Evolutionary conservation across 2,329 filamentous ascomycete species (phyloP).

Genomic region (Scopulariopsis brevicaulis): DNA sequence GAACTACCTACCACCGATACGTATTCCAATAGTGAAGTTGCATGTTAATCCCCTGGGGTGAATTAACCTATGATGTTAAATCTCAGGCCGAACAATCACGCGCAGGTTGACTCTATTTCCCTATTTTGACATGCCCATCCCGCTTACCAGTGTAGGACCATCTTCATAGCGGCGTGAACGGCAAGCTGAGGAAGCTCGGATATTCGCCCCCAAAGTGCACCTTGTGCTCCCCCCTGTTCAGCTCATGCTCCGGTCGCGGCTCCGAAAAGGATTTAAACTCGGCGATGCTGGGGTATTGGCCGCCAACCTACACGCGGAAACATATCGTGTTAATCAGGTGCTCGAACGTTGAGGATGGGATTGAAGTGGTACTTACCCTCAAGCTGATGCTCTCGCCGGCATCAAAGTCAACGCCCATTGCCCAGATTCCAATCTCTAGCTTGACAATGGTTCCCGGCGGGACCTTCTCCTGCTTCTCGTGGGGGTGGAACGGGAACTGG

Average conservation of each 20-base stretch:
- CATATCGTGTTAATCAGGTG: not conserved
- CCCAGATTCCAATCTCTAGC: slow-evolving; percentile 35
- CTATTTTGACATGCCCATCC: not conserved
- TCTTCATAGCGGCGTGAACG: slow-evolving; percentile 1
- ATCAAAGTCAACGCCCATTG: slow-evolving; percentile 31
- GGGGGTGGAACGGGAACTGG: slow-evolving; percentile 22
- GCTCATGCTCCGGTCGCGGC: slow-evolving; percentile 24
- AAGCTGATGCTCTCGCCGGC: slow-evolving; percentile 19
- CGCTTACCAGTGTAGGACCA: not conserved
- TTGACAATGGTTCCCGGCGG: slow-evolving; percentile 25
- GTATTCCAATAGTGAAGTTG: too few relatives aligned
- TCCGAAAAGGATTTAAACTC: slow-evolving; percentile 25
- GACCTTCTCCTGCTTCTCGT: slow-evolving; percentile 26
- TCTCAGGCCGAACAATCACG: not conserved
- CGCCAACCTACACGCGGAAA: slow-evolving; percentile 13
- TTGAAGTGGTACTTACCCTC: not conserved
- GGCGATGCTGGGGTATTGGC: slow-evolving; percentile 21
- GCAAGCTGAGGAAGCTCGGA: slow-evolving; percentile 22
- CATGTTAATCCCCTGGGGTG: too few relatives aligned
- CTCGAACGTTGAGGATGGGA: not conserved
- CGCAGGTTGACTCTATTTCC: not conserved
- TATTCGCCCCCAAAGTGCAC: slow-evolving; percentile 24
- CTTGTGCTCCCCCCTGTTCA: slow-evolving; percentile 24
- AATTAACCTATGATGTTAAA: too few relatives aligned
- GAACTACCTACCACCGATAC: too few relatives aligned